Evolutionary conservation across 176 grass and related monocot species (phyloP), one percentile per base, ranked within the genome.

Genomic region (Cocos nucifera): DNA sequence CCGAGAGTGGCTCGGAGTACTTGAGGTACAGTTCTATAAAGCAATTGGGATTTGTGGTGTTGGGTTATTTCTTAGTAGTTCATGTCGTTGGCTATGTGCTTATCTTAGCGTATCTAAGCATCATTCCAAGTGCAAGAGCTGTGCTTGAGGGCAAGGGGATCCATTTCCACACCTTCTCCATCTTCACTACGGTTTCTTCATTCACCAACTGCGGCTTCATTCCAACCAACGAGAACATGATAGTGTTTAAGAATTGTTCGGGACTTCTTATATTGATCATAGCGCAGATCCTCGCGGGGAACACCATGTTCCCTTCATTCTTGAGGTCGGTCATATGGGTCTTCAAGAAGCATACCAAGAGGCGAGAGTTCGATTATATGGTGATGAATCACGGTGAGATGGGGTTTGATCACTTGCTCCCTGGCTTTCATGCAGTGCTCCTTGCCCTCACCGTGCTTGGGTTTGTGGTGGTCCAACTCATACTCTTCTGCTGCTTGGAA

Each of bases 141-240:
- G 64, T 96, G 56, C 80, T 96, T 0, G 10, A 49, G 24, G 26
- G 57, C 8, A 96, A 96, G 73, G 73, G 59, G 32, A 82, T 90
- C 39, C 74, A 58, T 23, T 6, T 12, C 17, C 54, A 66, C 54
- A 81, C 73, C 56, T 96, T 96, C 62, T 70, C 86, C 65, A 23
- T 82, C 58, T 90, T 90, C 80, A 84, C 65, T 32, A 73, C 80
- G 9, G 75, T 80, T 17, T 96, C 83, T 3, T 72, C 91, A 5
- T 96, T 90, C 50, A n/a, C 80, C 0, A 96, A 96, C 67, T 75
- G 83, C 24, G 83, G 91, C 10, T 96, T 96, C 56, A 15, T 90
- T 52, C 72, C 83, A 8, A 96, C 72, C 2, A 90, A 90, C 63
- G 78, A 96, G 48, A 85, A 77, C 61, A 96, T 96, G 86, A 20